These are phyloP conservation scores for Podospora tetraspora DNA, from an alignment of 495 filamentous ascomycete genomes.

Conservation along the genomic window DNA sequence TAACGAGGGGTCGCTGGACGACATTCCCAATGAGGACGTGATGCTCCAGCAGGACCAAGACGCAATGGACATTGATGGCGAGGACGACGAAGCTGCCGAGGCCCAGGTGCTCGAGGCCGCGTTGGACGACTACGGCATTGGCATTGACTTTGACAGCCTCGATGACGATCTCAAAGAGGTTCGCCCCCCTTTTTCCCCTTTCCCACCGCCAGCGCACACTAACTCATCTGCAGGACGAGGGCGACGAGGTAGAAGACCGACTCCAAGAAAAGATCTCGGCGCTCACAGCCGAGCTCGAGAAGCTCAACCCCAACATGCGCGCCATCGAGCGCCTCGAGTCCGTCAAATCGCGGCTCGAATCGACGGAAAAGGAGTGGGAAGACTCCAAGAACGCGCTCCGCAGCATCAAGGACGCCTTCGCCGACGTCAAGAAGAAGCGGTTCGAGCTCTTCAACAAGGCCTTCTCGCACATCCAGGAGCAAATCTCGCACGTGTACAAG, in stretches of 20 bases:
- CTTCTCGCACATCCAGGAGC: conserved; percentile 89
- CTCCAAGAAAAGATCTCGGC: conserved; percentile 70
- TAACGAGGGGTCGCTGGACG: conserved; percentile 71
- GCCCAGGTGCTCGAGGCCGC: conserved; percentile 48
- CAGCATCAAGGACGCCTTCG: conserved; percentile 74
- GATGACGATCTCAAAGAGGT: conserved; percentile 81
- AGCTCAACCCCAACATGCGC: conserved; percentile 92
- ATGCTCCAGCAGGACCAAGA: conserved; percentile 63
- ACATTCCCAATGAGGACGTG: conserved; percentile 81
- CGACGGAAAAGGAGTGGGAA: conserved; percentile 85
- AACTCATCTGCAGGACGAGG: conserved; percentile 49
- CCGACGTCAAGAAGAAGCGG: conserved; percentile 71
- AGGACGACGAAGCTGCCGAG: conserved; percentile 58
- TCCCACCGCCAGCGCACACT: conserved; percentile 11
- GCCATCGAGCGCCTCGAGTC: conserved; percentile 87
- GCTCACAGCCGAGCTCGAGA: conserved; percentile 75
- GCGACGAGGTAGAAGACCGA: conserved; percentile 68
- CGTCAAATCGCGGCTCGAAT: conserved; percentile 74
- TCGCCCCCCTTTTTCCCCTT: conserved; percentile 26
- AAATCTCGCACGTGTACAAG: conserved; percentile 89
- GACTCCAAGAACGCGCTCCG: conserved; percentile 67
- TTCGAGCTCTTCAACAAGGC: conserved; percentile 91
- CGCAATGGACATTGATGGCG: conserved; percentile 79
- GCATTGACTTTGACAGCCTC: conserved; percentile 80
- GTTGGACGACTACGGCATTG: conserved; percentile 84